Evolutionary conservation across 169 alveolate genomes (phyloP).

Genomic region (Eimeria brunetti): DNA sequence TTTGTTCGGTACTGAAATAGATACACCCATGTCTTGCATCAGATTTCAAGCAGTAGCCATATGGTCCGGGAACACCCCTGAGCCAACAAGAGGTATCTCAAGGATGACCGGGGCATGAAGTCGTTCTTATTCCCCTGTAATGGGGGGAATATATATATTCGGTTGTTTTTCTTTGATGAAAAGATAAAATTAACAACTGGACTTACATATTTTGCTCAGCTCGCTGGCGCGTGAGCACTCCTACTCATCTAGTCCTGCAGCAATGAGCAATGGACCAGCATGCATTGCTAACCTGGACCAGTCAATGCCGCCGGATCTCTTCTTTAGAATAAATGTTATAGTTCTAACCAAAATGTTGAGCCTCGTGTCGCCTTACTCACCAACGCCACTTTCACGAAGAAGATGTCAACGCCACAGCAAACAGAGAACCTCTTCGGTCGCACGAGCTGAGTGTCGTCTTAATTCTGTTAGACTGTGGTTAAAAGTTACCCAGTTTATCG

Average conservation of each 20-base stretch:
- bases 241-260: not conserved
- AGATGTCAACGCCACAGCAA: not conserved
- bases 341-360: not conserved
- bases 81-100: not conserved
- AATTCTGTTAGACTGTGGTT: not conserved
- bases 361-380: not conserved
- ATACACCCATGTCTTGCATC: not conserved
- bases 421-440: not conserved
- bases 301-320: not conserved
- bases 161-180: not conserved
- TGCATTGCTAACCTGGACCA: not conserved
- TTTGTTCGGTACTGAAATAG: not conserved
- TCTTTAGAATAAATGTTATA: not conserved
- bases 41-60: not conserved
- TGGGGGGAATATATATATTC: not conserved
- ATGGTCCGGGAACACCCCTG: conserved; percentile 10
- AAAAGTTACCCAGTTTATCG: not conserved
- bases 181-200: not conserved
- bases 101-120: not conserved
- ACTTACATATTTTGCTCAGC: not conserved
- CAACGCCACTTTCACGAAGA: not conserved
- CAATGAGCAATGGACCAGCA: not conserved
- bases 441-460: not conserved
- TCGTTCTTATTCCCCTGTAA: not conserved
- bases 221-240: conserved; percentile 11